These are phyloP conservation scores for Malassezia caprae DNA, from an alignment of 1,284 basidiomycete genomes.

Conservation along the genomic window DNA sequence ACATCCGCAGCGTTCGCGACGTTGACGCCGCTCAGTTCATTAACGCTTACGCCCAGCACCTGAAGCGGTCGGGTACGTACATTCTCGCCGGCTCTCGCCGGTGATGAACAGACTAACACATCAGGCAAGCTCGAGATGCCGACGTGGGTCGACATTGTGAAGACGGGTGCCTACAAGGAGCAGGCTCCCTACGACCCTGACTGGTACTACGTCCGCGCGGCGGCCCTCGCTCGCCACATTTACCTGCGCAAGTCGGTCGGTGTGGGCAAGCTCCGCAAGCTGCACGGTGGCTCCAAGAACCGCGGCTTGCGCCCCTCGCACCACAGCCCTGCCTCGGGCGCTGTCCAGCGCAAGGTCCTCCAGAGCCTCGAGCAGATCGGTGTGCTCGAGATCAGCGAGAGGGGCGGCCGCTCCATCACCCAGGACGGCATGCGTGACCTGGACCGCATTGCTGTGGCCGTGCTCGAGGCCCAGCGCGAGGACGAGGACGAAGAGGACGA, in stretches of 20 bases:
- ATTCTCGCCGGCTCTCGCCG: neutral
- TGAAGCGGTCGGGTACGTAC: constrained; percentile 68
- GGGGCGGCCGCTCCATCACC: constrained; percentile 88
- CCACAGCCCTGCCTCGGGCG: constrained; percentile 76
- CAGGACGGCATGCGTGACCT: constrained; percentile 94
- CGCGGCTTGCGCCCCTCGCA: constrained; percentile 77
- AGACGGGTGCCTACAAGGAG: constrained; percentile 96
- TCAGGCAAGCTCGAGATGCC: constrained; percentile 88
- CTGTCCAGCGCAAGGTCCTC: constrained; percentile 57
- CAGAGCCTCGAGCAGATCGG: constrained; percentile 98
- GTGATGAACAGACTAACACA: constrained; percentile 3
- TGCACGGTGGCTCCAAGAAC: constrained; percentile 91
- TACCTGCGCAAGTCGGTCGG: constrained; percentile 99
- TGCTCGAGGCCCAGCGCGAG: constrained; percentile 75
- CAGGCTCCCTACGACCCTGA: constrained; percentile 97
- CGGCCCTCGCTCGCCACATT: constrained; percentile 95
- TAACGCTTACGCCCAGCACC: constrained; percentile 77
- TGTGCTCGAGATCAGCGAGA: constrained; percentile 79
- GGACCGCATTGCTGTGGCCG: constrained; percentile 95
- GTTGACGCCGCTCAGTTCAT: constrained; percentile 73
- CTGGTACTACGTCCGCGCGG: constrained; percentile 98
- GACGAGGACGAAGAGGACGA: constrained; percentile 78
- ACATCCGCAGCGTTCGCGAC: constrained; percentile 46
- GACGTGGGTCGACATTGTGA: constrained; percentile 97
- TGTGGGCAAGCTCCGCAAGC: constrained; percentile 87